Evolutionary conservation across 2,329 filamentous ascomycete species (phyloP).

Genomic region (Ophiocordyceps camponoti-saundersi): DNA sequence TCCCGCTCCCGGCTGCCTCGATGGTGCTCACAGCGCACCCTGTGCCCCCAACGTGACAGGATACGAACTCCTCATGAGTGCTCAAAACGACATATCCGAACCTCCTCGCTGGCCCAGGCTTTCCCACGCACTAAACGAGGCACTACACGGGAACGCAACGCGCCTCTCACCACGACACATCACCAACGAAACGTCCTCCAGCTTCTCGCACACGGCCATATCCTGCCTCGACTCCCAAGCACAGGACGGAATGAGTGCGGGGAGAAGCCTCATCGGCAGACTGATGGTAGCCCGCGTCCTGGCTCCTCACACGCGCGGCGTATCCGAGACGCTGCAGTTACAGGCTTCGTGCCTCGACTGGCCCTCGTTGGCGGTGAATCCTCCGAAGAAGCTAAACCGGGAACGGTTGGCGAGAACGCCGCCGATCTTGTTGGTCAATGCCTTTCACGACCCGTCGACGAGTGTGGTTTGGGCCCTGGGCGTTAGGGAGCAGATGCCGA

Average conservation of each 20-base stretch:
- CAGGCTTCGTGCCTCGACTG: neutral
- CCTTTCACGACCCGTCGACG: neutral
- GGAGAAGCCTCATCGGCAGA: neutral
- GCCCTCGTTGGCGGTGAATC: neutral
- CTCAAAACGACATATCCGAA: neutral
- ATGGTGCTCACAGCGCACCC: neutral
- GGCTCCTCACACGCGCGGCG: neutral
- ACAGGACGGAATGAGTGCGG: neutral
- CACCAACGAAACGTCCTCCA: neutral
- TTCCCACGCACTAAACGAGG: neutral
- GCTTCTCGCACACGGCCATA: constrained; percentile 1
- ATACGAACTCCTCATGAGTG: neutral
- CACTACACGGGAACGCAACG: neutral
- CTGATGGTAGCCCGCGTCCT: neutral
- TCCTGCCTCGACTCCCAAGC: constrained; percentile 1
- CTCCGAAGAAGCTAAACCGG: neutral
- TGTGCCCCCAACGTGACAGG: neutral
- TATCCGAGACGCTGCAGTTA: constrained; percentile 1
- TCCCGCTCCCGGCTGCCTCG: neutral
- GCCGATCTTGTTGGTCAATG: neutral
- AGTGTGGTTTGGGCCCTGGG: neutral
- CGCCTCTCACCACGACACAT: neutral
- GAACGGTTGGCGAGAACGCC: neutral
- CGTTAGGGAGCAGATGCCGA: neutral
- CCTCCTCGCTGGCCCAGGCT: neutral